Evolutionary conservation across 306 rosid species (phyloP).

Genomic region (Gleditsia sinensis): DNA sequence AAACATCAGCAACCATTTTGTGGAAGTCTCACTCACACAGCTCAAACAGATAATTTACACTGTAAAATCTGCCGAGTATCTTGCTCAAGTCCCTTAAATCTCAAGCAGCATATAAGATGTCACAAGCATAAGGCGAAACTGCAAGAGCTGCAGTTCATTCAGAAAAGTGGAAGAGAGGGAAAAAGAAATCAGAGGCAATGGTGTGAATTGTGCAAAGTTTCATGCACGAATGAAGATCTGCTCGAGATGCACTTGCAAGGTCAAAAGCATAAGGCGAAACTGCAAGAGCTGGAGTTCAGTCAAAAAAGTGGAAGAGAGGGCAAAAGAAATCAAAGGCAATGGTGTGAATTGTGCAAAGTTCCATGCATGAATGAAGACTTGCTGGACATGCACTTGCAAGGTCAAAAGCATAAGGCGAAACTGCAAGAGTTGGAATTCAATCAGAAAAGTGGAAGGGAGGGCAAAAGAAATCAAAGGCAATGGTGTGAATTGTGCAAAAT

Average conservation of each 20-base stretch:
- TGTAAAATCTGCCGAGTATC: conserved; percentile 25
- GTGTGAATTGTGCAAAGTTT: conserved; percentile 29
- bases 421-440: conserved; percentile 1
- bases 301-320: background rate
- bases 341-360: conserved; percentile 31
- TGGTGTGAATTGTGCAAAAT: conserved; percentile 37
- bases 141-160: background rate
- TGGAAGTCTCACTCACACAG: background rate
- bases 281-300: conserved; percentile 4
- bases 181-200: background rate
- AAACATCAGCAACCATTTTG: background rate
- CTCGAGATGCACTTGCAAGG: no score
- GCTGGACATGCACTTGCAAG: no score
- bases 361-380: conserved; percentile 19
- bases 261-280: conserved; percentile 10
- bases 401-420: conserved; percentile 32
- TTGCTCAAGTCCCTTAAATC: conserved; percentile 26
- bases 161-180: background rate
- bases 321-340: background rate
- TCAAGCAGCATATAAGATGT: conserved; percentile 35
- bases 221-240: conserved; percentile 24
- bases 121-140: conserved; percentile 15
- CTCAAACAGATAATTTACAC: background rate
- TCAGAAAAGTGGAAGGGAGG: background rate
- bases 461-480: background rate